Conservation (phyloP, 1,139 yeast genomes). For the Candida sp. region DNA sequence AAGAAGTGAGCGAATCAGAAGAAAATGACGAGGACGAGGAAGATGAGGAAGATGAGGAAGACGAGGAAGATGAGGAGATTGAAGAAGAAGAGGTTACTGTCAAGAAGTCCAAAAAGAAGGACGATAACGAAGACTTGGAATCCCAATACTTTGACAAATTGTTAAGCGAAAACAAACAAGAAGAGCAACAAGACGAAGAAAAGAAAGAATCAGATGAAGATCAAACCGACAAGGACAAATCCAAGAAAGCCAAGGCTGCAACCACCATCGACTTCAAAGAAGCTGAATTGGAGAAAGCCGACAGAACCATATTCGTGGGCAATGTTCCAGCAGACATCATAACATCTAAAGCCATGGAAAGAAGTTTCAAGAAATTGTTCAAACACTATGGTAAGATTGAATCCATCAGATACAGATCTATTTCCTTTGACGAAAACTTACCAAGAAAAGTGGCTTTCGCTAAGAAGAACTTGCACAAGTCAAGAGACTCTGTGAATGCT, state of each 20-base stretch:
- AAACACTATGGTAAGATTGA: conserved; percentile 61
- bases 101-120: conserved; percentile 27
- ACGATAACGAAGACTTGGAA: conserved; percentile 52
- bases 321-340: conserved; percentile 74
- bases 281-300: conserved; percentile 81
- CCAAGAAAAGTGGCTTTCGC: conserved; percentile 95
- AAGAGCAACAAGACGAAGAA: conserved; percentile 21
- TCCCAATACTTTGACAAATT: conserved; percentile 48
- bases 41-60: conserved; percentile 18
- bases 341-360: conserved; percentile 63
- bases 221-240: conserved; percentile 10
- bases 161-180: conserved; percentile 28
- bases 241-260: conserved; percentile 34
- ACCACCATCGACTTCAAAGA: conserved; percentile 58
- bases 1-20: conserved; percentile 20
- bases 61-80: too few species aligned
- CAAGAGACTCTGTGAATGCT: conserved; percentile 84
- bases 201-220: conserved; percentile 17
- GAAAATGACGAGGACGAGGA: conserved; percentile 13
- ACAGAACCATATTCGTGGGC: conserved; percentile 88
- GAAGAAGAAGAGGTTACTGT: conserved; percentile 19
- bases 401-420: conserved; percentile 89
- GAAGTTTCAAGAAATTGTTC: conserved; percentile 67
- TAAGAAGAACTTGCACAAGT: conserved; percentile 75
- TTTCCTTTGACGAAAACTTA: conserved; percentile 84